Percentiles rank a stretch among this genome's conserved stretches.
Evolutionary conservation across 805 yeast genomes (phyloP).

Genomic region (Starmerella apicola): DNA sequence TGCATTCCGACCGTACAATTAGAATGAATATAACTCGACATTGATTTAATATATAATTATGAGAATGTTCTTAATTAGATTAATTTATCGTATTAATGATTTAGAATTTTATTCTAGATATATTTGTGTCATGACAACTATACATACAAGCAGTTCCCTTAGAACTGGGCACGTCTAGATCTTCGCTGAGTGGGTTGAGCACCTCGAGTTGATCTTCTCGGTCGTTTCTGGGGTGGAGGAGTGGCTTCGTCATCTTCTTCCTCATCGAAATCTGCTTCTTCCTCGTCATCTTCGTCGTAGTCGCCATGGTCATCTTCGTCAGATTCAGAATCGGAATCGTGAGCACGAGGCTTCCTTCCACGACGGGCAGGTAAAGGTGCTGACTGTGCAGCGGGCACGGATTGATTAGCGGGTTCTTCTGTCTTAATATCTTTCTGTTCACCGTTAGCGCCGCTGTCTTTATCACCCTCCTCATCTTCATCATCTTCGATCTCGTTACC

Average conservation of each 20-base stretch:
- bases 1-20: conserved; percentile 16
- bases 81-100: too few species aligned
- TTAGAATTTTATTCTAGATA: too few species aligned
- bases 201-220: neutral
- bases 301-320: neutral
- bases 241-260: conserved; percentile 3
- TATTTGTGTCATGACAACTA: neutral
- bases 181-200: neutral
- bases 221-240: neutral
- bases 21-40: neutral
- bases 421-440: conserved; percentile 1
- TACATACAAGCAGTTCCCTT: neutral
- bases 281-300: neutral
- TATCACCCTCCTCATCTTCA: conserved; percentile 1
- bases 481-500: neutral
- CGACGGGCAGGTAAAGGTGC: neutral
- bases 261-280: neutral
- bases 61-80: neutral
- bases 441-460: conserved; percentile 1
- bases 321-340: neutral
- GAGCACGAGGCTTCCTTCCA: too few species aligned
- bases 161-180: neutral
- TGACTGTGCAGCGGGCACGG: neutral
- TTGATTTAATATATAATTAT: too few species aligned
- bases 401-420: neutral